Evolutionary conservation across 768 basidiomycete genomes (phyloP).

Genomic region (Naganishia kalamii): DNA sequence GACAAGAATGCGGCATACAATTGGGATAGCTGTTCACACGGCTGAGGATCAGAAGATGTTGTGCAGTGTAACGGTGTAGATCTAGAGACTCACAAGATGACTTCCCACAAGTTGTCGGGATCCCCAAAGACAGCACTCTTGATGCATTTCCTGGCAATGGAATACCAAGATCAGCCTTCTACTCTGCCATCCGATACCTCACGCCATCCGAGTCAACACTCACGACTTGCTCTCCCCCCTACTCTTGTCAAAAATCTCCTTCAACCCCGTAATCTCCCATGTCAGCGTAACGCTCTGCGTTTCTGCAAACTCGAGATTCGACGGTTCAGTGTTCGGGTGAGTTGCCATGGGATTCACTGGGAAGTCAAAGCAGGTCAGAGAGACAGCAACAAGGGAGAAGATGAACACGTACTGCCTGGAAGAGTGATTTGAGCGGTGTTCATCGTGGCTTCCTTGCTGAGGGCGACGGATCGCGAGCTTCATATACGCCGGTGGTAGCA

Average conservation of each 20-base stretch:
- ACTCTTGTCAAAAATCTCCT: conserved; percentile 67
- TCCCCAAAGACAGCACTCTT: conserved; percentile 58
- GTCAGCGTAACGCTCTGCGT: conserved; percentile 51
- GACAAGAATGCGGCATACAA: not conserved
- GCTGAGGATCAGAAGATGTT: not conserved
- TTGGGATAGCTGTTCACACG: conserved; percentile 14
- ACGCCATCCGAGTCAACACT: conserved; percentile 14
- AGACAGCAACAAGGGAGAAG: not conserved
- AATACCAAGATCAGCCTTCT: not conserved
- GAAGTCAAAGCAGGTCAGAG: not conserved
- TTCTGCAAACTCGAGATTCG: conserved; percentile 40
- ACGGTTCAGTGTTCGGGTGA: conserved; percentile 9
- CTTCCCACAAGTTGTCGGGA: conserved; percentile 50
- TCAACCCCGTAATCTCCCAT: conserved; percentile 69
- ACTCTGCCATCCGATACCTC: not conserved
- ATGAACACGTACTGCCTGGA: not conserved
- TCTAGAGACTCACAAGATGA: conserved; percentile 64
- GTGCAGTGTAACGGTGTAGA: conserved; percentile 50
- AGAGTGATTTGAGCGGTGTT: not conserved
- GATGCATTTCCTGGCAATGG: conserved; percentile 60
- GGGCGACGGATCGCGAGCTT: not conserved
- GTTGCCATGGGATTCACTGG: not conserved
- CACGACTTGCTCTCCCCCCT: conserved; percentile 49
- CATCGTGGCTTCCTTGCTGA: not conserved
- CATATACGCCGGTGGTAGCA: not conserved